These are phyloP conservation scores for Hypericum perforatum DNA, from an alignment of 345 rosid species.

Conservation along the genomic window DNA sequence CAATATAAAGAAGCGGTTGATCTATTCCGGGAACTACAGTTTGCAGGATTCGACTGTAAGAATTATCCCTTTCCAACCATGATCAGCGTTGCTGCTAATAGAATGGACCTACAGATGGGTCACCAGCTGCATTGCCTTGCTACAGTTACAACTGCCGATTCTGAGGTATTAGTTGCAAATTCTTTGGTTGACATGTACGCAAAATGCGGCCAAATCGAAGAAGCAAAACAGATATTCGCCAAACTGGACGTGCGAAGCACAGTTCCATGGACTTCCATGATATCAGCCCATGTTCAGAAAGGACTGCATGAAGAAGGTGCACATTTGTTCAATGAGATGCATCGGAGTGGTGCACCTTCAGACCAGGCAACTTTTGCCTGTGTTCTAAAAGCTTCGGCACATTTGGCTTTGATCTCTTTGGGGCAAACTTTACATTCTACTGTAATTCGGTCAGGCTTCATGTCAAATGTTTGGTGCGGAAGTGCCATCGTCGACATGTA, in stretches of 20 bases:
- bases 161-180: conserved; percentile 49
- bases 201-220: conserved; percentile 55
- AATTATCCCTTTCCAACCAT: conserved; percentile 74
- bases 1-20: conserved; percentile 33
- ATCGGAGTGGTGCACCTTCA: conserved; percentile 29
- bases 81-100: conserved; percentile 63
- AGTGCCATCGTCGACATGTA: conserved; percentile 75
- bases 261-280: conserved; percentile 83
- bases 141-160: conserved; percentile 43
- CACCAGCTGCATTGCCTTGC: conserved; percentile 60
- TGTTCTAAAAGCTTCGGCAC: conserved; percentile 67
- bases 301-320: conserved; percentile 63
- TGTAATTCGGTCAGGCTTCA: conserved; percentile 57
- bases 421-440: conserved; percentile 64
- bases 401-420: conserved; percentile 51
- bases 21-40: conserved; percentile 43
- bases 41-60: conserved; percentile 40
- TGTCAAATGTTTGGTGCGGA: conserved; percentile 58
- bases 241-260: conserved; percentile 38
- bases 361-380: conserved; percentile 89
- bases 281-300: conserved; percentile 68
- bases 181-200: conserved; percentile 93
- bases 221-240: conserved; percentile 46
- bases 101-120: conserved; percentile 51
- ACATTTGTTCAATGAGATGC: conserved; percentile 55